A percentile compares a stretch with the other conserved stretches of the same genome.
Evolutionary conservation across 176 grass and related monocot species (phyloP).

Genomic region (Juncus effusus): DNA sequence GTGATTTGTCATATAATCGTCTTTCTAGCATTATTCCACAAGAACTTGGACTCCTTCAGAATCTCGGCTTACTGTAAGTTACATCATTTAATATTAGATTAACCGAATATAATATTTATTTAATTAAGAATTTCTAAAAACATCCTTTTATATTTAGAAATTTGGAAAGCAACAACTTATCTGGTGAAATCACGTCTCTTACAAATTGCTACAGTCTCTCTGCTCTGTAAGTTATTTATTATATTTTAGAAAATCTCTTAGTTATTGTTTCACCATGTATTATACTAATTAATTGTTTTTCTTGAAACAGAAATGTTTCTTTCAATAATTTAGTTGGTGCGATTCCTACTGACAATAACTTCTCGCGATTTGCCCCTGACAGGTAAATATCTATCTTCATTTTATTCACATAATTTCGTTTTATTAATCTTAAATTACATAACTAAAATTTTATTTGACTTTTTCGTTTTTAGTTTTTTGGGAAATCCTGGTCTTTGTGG

Average conservation of each 20-base stretch:
- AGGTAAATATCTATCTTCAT: slow-evolving; percentile 38
- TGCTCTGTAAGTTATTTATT: slow-evolving; percentile 51
- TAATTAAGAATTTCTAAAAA: neutral
- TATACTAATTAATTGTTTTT: slow-evolving; percentile 17
- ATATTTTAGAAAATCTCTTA: slow-evolving; percentile 11
- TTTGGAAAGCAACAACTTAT: slow-evolving; percentile 82
- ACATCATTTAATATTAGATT: slow-evolving; percentile 18
- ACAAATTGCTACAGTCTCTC: slow-evolving; percentile 79
- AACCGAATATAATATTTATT: neutral
- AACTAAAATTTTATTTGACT: slow-evolving; percentile 13
- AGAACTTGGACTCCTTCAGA: slow-evolving; percentile 79
- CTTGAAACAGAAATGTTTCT: slow-evolving; percentile 76
- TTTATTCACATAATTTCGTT: neutral
- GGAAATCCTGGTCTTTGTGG: slow-evolving; percentile 85
- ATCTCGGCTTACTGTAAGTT: slow-evolving; percentile 74
- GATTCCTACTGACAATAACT: slow-evolving; percentile 75
- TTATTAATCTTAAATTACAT: slow-evolving; percentile 7
- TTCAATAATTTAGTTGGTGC: slow-evolving; percentile 79
- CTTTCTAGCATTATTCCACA: slow-evolving; percentile 63
- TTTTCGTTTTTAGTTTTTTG: slow-evolving; percentile 48
- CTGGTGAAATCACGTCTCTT: slow-evolving; percentile 73
- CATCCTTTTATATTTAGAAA: slow-evolving; percentile 44
- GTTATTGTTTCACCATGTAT: neutral
- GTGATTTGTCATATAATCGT: slow-evolving; percentile 57
- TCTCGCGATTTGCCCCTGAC: slow-evolving; percentile 79